Evolutionary conservation across 148 eudicot genomes (phyloP).

Genomic region (Camellia japonica): DNA sequence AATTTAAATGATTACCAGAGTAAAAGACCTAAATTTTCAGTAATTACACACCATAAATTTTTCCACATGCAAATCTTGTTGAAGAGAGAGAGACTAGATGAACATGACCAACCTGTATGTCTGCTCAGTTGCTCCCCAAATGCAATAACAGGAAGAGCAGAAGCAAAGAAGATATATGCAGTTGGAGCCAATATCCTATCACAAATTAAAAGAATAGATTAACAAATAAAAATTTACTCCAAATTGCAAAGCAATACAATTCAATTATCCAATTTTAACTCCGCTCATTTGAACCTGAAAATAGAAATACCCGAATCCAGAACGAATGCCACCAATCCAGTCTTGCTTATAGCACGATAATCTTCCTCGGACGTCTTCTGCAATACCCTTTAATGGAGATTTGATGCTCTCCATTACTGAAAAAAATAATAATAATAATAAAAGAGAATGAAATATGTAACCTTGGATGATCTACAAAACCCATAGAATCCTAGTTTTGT

Average conservation of each 20-base stretch:
- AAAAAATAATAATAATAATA: no score
- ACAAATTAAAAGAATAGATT: not conserved
- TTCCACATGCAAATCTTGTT: not conserved
- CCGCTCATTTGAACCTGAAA: not conserved
- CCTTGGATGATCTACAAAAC: no score
- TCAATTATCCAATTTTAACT: not conserved
- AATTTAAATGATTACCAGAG: no score
- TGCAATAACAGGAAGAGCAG: conserved; percentile 70
- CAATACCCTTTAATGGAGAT: conserved; percentile 49
- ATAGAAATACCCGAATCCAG: conserved; percentile 48
- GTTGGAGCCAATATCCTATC: conserved; percentile 59
- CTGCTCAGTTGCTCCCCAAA: conserved; percentile 58
- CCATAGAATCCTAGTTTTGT: no score
- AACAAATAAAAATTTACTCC: not conserved
- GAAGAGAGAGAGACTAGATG: not conserved
- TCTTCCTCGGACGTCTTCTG: conserved; percentile 51
- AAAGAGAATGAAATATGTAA: no score
- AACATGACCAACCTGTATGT: conserved; percentile 39
- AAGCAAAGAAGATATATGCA: conserved; percentile 52
- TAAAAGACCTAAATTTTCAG: no score
- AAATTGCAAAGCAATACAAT: not conserved
- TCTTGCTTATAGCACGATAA: conserved; percentile 56
- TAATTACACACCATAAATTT: not conserved
- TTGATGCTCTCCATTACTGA: conserved; percentile 26
- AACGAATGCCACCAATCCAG: conserved; percentile 53